These are phyloP conservation scores for Leishmania aethiopica DNA, from an alignment of 208 protist species.

Conservation along the genomic window DNA sequence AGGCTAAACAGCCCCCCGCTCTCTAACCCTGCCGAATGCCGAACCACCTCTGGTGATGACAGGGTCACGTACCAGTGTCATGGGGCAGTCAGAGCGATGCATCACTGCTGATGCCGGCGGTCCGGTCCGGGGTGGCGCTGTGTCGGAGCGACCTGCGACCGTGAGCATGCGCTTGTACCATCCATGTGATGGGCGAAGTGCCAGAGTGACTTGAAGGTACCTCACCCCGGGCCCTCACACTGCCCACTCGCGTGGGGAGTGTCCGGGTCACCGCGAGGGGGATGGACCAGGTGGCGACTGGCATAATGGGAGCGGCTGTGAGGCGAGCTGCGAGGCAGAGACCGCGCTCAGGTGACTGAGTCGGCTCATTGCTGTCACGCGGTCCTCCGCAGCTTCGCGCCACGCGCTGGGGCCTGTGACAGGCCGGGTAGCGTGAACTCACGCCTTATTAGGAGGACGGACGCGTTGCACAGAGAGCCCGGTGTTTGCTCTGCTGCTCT, in stretches of 20 bases:
- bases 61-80: background rate
- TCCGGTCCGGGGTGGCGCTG: background rate
- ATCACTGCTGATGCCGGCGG: background rate
- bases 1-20: too few relatives aligned
- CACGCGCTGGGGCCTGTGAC: background rate
- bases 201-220: background rate
- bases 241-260: background rate
- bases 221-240: background rate
- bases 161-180: background rate
- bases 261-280: background rate
- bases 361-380: background rate
- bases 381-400: background rate
- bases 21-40: background rate
- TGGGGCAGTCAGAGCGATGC: background rate
- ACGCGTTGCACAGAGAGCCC: background rate
- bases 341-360: background rate
- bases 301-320: background rate
- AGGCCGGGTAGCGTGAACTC: background rate
- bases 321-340: background rate
- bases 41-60: background rate
- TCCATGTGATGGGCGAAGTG: background rate
- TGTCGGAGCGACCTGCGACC: background rate
- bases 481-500: too few relatives aligned
- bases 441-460: background rate
- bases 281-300: background rate